Percentiles rank a stretch among this genome's conserved stretches.
These are phyloP conservation scores for Chaetomium sp. DNA, from an alignment of 2,329 filamentous ascomycete species.

Conservation along the genomic window DNA sequence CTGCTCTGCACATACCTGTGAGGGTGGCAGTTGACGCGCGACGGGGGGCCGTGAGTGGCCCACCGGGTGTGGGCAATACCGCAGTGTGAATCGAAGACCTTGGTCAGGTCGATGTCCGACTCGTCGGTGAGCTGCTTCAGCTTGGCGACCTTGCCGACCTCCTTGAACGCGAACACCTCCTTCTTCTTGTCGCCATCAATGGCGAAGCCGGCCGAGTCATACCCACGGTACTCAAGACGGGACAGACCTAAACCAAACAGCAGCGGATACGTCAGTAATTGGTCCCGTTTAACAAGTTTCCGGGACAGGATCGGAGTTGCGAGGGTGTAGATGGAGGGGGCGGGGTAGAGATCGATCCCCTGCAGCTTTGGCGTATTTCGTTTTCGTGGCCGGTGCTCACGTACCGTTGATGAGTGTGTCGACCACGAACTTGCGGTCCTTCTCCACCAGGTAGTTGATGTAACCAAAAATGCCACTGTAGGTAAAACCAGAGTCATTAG, in stretches of 20 bases:
- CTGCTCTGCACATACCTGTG: conserved; percentile 66
- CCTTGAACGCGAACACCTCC: conserved; percentile 95
- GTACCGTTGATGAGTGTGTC: conserved; percentile 92
- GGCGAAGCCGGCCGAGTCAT: conserved; percentile 94
- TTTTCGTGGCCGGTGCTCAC: conserved; percentile 27
- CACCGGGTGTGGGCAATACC: conserved; percentile 98
- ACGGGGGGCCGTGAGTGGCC: conserved; percentile 95
- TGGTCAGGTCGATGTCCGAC: conserved; percentile 74
- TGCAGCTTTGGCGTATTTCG: not conserved
- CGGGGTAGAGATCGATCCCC: conserved; percentile 6
- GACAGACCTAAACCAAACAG: conserved; percentile 61
- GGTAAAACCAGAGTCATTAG: conserved; percentile 24
- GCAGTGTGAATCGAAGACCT: conserved; percentile 95
- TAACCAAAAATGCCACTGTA: conserved; percentile 91
- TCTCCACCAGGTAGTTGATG: conserved; percentile 99
- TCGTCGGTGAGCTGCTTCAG: conserved; percentile 87
- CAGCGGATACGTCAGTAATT: conserved; percentile 16
- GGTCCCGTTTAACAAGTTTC: not conserved
- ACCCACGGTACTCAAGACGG: conserved; percentile 95
- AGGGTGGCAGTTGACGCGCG: conserved; percentile 93
- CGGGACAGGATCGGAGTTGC: not conserved
- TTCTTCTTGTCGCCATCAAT: conserved; percentile 99
- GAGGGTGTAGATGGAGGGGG: conserved; percentile 4
- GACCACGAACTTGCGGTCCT: conserved; percentile 93
- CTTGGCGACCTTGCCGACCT: conserved; percentile 98